Conservation (phyloP, 2,329 filamentous ascomycete species). For the Ceratocystis papillata region DNA sequence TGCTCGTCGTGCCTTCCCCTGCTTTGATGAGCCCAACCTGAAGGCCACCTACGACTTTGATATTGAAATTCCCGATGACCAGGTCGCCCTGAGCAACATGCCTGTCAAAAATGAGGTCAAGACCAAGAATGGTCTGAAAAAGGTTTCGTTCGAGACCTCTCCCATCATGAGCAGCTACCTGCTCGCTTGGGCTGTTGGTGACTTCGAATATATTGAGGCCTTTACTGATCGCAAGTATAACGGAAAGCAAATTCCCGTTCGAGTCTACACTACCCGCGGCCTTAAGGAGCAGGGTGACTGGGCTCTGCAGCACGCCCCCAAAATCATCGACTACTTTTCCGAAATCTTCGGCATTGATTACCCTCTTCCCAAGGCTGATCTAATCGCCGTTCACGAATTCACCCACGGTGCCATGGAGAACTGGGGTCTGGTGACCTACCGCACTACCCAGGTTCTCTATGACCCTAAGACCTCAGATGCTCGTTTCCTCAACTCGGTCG, state of each 20-base stretch:
- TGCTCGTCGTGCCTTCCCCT: constrained; percentile 87
- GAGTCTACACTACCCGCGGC: constrained; percentile 92
- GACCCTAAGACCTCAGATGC: constrained; percentile 86
- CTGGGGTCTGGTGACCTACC: constrained; percentile 92
- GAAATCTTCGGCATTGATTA: constrained; percentile 91
- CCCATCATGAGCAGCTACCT: constrained; percentile 90
- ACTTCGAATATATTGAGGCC: constrained; percentile 93
- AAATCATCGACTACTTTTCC: constrained; percentile 93
- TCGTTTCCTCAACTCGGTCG: constrained; percentile 83
- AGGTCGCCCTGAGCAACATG: constrained; percentile 92
- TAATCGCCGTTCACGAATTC: constrained; percentile 89
- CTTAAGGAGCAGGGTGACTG: constrained; percentile 84
- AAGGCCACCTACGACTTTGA: constrained; percentile 94
- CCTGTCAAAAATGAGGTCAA: constrained; percentile 61
- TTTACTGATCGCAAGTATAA: constrained; percentile 85
- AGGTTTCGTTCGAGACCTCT: constrained; percentile 69
- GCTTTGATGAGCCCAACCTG: constrained; percentile 94
- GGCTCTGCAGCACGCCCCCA: constrained; percentile 81
- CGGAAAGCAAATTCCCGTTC: constrained; percentile 79
- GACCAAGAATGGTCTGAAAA: constrained; percentile 53
- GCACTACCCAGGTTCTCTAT: constrained; percentile 90
- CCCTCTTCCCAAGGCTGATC: constrained; percentile 80
- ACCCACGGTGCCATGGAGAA: constrained; percentile 85
- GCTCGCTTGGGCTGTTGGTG: constrained; percentile 85
- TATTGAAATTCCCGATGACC: constrained; percentile 79